Evolutionary conservation across 2,329 filamentous ascomycete genomes (phyloP), one percentile per base, ranked within the genome.

Genomic region (Xylariaceae sp.): DNA sequence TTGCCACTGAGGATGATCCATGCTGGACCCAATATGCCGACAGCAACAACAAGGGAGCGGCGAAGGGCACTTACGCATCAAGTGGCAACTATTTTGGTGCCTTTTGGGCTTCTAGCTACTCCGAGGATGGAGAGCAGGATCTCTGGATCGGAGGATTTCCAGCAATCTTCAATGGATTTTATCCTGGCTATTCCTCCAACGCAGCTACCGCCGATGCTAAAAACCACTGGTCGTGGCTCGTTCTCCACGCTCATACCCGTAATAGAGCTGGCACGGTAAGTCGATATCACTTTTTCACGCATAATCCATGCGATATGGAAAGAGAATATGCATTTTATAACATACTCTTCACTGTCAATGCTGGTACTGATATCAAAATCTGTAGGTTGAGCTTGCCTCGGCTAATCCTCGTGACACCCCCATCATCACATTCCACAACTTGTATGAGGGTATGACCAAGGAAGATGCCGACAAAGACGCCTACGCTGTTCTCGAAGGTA

Each of bases 391-490:
- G 1, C 76, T 90, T 4, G 73, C 72, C 12, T 86, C 81, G 0
- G 69, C 78, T 0, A 78, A 89, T 62, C 86, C 86, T 0, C 78
- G 80, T 0, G 84, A 88, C 48, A 71, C 75, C 2, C 87, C 87
- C 0, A 65, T 78, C 4, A 86, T 89, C 59, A 71, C 73, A 48
- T 87, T 84, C 71, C 80, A 83, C 66, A 84, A 76, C 66, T 84
- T 81, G 69, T 74, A 77, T 47, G 72, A 74, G 0, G 78, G 80
- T 9, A 14, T 56, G 34, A 14, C 48, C 22, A 69, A 64, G 17
- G 72, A 75, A n/a, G 78, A 79, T 6, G 69, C 73, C 3, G 68
- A 67, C 0, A 69, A 73, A 22, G 75, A 81, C 34, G 61, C 79
- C 6, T 75, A 81, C 43, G 80, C 82, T 0, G 57, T 84, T 12